A percentile compares a stretch with the other conserved stretches of the same genome.
Evolutionary conservation across 768 basidiomycete genomes (phyloP).

Genomic region (Boletus speciosus): DNA sequence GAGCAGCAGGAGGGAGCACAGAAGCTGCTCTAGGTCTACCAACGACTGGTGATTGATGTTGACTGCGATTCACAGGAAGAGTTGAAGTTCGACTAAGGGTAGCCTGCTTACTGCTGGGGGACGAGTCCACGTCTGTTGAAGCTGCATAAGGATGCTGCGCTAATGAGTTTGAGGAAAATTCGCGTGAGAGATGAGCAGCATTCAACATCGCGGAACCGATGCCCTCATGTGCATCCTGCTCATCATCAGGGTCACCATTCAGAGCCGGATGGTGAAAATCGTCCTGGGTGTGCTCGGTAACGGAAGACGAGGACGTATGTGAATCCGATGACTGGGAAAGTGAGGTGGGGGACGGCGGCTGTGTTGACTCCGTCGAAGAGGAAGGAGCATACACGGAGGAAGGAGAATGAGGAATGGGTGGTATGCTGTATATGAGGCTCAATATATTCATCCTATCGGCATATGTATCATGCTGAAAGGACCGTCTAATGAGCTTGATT

Average conservation of each 20-base stretch:
- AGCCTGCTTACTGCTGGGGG: slow-evolving; percentile 21
- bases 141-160: slow-evolving; percentile 51
- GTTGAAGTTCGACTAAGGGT: slow-evolving; percentile 36
- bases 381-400: slow-evolving; percentile 46
- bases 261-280: slow-evolving; percentile 25
- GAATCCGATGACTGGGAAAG: slow-evolving; percentile 44
- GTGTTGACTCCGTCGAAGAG: slow-evolving; percentile 36
- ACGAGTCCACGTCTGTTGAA: slow-evolving; percentile 36
- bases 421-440: slow-evolving; percentile 84
- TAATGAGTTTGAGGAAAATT: slow-evolving; percentile 23
- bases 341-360: slow-evolving; percentile 36
- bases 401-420: slow-evolving; percentile 65
- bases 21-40: slow-evolving; percentile 54
- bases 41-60: slow-evolving; percentile 20
- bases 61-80: slow-evolving; percentile 30
- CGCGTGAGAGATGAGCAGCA: slow-evolving; percentile 28
- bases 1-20: slow-evolving; percentile 59
- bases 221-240: slow-evolving; percentile 39
- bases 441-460: slow-evolving; percentile 93
- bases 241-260: slow-evolving; percentile 26
- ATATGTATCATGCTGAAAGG: slow-evolving; percentile 83
- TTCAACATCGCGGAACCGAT: slow-evolving; percentile 46
- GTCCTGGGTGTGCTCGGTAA: slow-evolving; percentile 38
- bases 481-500: slow-evolving; percentile 14
- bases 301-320: slow-evolving; percentile 46